phyloP scores from a whole-genome alignment of 2,329 filamentous ascomycete genomes.

The Lecanicillium sp. region DNA sequence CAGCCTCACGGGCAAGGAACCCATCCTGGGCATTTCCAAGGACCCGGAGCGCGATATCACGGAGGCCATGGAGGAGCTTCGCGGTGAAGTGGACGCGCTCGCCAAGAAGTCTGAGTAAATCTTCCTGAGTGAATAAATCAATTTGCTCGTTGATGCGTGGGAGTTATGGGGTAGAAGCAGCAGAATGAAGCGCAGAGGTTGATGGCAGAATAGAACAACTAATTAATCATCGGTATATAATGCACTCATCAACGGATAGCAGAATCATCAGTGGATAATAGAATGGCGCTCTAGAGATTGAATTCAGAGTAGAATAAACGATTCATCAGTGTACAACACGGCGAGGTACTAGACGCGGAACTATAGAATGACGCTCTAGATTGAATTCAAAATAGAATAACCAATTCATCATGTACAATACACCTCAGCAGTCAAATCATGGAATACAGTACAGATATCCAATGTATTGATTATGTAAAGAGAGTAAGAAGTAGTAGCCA shows the following conservation, averaged over 20 bases:
- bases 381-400: not conserved
- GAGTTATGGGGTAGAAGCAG: constrained; percentile 2
- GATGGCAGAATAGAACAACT: too few relatives aligned
- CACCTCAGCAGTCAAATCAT: too few relatives aligned
- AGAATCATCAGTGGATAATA: too few relatives aligned
- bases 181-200: too few relatives aligned
- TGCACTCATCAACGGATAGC: too few relatives aligned
- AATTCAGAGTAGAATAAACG: too few relatives aligned
- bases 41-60: constrained; percentile 71
- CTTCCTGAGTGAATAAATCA: not conserved
- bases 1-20: constrained; percentile 48
- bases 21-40: constrained; percentile 70
- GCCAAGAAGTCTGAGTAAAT: constrained; percentile 10
- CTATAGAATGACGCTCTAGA: not conserved
- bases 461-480: constrained; percentile 7
- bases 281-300: too few relatives aligned
- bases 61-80: constrained; percentile 71
- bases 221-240: too few relatives aligned
- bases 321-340: too few relatives aligned
- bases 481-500: not conserved
- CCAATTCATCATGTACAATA: constrained; percentile 5
- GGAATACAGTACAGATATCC: too few relatives aligned
- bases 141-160: too few relatives aligned
- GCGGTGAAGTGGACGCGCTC: constrained; percentile 58
- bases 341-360: too few relatives aligned